Percentiles rank a stretch among this genome's conserved stretches.
Evolutionary conservation across 495 filamentous ascomycete genomes (phyloP).

Genomic region (Neurospora sublineolata): DNA sequence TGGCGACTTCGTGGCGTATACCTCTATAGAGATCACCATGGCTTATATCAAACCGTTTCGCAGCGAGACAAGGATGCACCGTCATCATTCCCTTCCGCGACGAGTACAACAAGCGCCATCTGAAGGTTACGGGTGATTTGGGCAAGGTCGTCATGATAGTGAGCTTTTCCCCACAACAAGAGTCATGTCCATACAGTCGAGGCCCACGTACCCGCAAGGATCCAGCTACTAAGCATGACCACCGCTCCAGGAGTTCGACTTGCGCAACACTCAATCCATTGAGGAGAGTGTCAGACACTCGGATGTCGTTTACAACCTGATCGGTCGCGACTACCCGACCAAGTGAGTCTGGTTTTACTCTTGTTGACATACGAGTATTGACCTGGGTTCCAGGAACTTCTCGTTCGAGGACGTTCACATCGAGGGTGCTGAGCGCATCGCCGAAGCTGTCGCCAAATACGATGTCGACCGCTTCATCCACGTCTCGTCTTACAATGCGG

Average conservation of each 20-base stretch:
- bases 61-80: constrained; percentile 82
- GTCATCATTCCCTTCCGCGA: constrained; percentile 91
- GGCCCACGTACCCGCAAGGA: background rate
- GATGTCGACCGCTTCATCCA: constrained; percentile 96
- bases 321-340: constrained; percentile 88
- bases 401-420: constrained; percentile 84
- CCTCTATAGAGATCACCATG: constrained; percentile 6
- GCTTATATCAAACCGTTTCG: constrained; percentile 26
- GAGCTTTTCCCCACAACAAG: constrained; percentile 6
- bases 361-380: too few relatives aligned
- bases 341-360: constrained; percentile 52
- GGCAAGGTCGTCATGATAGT: constrained; percentile 80
- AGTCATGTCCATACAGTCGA: background rate
- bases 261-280: constrained; percentile 89
- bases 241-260: constrained; percentile 67
- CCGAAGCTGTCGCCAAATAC: constrained; percentile 93
- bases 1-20: background rate
- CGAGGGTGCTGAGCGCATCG: constrained; percentile 89
- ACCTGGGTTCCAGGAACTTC: constrained; percentile 60
- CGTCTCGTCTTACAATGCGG: constrained; percentile 88
- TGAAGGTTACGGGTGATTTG: constrained; percentile 90
- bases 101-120: constrained; percentile 93
- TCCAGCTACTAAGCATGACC: constrained; percentile 9
- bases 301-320: constrained; percentile 91
- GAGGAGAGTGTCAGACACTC: constrained; percentile 95